A percentile compares a stretch with the other conserved stretches of the same genome.
These are phyloP conservation scores for Blechomonas ayalai DNA, from an alignment of 208 protist species.

Conservation along the genomic window DNA sequence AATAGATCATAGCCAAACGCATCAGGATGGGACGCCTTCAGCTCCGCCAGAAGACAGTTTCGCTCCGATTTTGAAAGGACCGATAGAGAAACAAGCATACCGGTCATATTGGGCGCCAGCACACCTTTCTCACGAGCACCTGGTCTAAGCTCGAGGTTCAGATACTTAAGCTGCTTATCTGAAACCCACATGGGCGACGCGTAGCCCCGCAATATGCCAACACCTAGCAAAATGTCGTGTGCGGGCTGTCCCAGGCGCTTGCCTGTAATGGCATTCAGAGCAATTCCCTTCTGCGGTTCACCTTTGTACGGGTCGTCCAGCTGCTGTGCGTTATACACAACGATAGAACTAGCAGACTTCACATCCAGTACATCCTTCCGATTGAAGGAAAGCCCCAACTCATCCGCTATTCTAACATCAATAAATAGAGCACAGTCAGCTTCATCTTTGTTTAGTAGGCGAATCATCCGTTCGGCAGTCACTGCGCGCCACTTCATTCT, in stretches of 20 bases:
- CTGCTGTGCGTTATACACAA: constrained; percentile 80
- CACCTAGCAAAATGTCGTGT: constrained; percentile 80
- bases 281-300: constrained; percentile 68
- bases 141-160: constrained; percentile 61
- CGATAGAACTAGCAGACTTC: constrained; percentile 57
- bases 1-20: constrained; percentile 69
- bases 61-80: constrained; percentile 26
- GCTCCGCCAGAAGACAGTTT: constrained; percentile 39
- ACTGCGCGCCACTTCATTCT: constrained; percentile 79
- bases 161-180: constrained; percentile 73
- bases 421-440: constrained; percentile 77
- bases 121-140: constrained; percentile 33
- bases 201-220: constrained; percentile 83
- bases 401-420: constrained; percentile 41
- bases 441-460: constrained; percentile 56
- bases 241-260: constrained; percentile 82
- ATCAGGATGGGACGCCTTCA: constrained; percentile 40
- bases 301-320: constrained; percentile 85
- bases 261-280: constrained; percentile 74
- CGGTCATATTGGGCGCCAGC: constrained; percentile 66
- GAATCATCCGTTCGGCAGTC: constrained; percentile 59
- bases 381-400: constrained; percentile 44
- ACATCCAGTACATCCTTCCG: constrained; percentile 66
- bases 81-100: constrained; percentile 72
- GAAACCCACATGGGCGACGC: constrained; percentile 82